Evolutionary conservation across 179 eudicot genomes (phyloP).

Genomic region (Patellifolia procumbens): DNA sequence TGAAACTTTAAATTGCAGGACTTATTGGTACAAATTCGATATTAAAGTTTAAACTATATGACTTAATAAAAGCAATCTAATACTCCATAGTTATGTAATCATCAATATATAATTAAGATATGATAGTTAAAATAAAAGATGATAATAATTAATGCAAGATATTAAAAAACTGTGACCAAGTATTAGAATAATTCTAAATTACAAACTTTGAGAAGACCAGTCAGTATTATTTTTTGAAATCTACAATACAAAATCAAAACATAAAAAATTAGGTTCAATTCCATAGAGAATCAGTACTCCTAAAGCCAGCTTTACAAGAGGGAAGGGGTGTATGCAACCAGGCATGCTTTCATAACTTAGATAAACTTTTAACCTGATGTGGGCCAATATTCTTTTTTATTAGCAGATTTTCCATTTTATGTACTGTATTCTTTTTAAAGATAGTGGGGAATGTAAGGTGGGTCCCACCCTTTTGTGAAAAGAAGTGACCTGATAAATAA

Average conservation of each 20-base stretch:
- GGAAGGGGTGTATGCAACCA: neutral
- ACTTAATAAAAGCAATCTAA: no score
- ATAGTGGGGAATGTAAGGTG: slow-evolving; percentile 41
- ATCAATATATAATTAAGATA: no score
- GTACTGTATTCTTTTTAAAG: slow-evolving; percentile 16
- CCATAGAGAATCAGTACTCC: slow-evolving; percentile 26
- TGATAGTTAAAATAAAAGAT: no score
- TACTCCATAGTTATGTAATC: no score
- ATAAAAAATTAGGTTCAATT: slow-evolving; percentile 9
- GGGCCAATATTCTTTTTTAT: slow-evolving; percentile 41
- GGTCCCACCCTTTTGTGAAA: slow-evolving; percentile 35
- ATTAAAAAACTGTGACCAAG: no score
- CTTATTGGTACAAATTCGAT: no score
- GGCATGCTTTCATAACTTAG: slow-evolving; percentile 38
- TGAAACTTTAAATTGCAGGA: no score
- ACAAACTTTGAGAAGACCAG: slow-evolving; percentile 39
- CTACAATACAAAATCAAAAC: slow-evolving; percentile 9
- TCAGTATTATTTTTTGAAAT: slow-evolving; percentile 21
- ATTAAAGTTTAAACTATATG: no score
- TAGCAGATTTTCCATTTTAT: slow-evolving; percentile 13
- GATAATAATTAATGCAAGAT: no score
- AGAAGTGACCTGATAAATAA: slow-evolving; percentile 37
- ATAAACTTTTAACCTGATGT: slow-evolving; percentile 30
- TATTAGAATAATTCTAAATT: slow-evolving; percentile 1
- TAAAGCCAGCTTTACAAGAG: slow-evolving; percentile 27